Evolutionary conservation across 208 protist genomes (phyloP), one percentile per base, ranked within the genome.

Genomic region (Novymonas esmeraldas): DNA sequence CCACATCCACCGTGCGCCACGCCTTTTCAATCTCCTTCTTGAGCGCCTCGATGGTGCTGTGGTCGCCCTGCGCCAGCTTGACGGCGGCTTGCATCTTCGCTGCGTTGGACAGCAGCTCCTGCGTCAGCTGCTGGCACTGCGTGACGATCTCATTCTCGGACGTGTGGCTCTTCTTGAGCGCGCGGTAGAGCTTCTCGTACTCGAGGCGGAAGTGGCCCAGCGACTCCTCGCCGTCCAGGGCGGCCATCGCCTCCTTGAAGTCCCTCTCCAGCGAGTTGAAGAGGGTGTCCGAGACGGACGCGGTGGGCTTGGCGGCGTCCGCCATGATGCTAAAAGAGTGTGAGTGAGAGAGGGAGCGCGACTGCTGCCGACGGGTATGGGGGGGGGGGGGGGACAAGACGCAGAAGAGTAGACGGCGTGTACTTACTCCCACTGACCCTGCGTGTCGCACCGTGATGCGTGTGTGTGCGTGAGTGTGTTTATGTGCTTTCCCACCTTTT

Each of bases 21-120:
- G 97, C 98, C 77, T 99, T 97, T 41, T 99, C 97, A 39, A 99
- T 95, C 79, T 99, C 96, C 73, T 97, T 97, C 64, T 99, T 98
- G 7, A 99, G 91, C 0, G 90, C 84, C 33, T 97, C 91, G 48
- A 99, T 99, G 6, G 98, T 99, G 63, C 95, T 97, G 80, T 99
- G 94, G 51, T 99, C 98, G 61, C 98, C 96, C 64, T 99, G 97
- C 3, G 94, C 94, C 9, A 99, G 79, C 70, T 98, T 97, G 45
- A 99, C 78, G 3, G 98, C 98, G 0, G 97, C 93, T 68, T 99
- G 95, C 75, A 99, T 98, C 83, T 99, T 99, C 6, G 97, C 87
- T 7, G 98, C 93, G 55, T 99, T 99, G 5, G 88, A 86, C 6
- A 99, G 83, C 20, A 99, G 97, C 76, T 99, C 95, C 38, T 95